These are phyloP conservation scores for Edaphochlamys debaryana DNA, from an alignment of 139 green algal genomes.

Conservation along the genomic window DNA sequence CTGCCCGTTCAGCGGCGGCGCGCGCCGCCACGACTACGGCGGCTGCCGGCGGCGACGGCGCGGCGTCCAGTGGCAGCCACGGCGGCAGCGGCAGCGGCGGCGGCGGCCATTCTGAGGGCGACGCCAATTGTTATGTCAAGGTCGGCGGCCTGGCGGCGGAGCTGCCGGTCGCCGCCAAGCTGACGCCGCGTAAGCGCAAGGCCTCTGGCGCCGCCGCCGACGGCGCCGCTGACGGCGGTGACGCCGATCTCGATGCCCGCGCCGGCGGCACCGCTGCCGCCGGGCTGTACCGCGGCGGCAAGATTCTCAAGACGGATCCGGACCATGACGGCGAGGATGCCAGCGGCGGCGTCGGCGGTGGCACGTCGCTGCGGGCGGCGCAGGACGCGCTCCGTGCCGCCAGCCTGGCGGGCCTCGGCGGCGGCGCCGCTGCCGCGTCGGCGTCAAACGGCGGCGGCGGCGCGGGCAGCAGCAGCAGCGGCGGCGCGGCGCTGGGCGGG, in stretches of 20 bases:
- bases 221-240: not conserved
- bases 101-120: slow-evolving; percentile 21
- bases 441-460: not conserved
- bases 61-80: not conserved
- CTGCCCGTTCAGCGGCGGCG: too few relatives aligned
- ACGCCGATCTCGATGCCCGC: too few relatives aligned
- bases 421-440: not conserved
- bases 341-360: too few relatives aligned
- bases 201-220: not conserved
- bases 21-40: too few relatives aligned
- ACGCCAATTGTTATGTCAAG: slow-evolving; percentile 41
- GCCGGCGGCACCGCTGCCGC: too few relatives aligned
- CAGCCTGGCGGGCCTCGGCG: not conserved
- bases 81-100: slow-evolving; percentile 11
- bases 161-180: not conserved
- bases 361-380: too few relatives aligned
- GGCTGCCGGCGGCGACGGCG: not conserved
- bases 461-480: not conserved
- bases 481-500: not conserved
- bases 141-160: slow-evolving; percentile 22
- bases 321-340: too few relatives aligned
- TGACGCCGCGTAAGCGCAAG: slow-evolving; percentile 14
- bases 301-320: not conserved
- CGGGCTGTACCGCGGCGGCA: too few relatives aligned
- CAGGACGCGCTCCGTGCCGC: not conserved